These are phyloP conservation scores for Henckelia pumila DNA, from an alignment of 257 asterid species.

Conservation along the genomic window DNA sequence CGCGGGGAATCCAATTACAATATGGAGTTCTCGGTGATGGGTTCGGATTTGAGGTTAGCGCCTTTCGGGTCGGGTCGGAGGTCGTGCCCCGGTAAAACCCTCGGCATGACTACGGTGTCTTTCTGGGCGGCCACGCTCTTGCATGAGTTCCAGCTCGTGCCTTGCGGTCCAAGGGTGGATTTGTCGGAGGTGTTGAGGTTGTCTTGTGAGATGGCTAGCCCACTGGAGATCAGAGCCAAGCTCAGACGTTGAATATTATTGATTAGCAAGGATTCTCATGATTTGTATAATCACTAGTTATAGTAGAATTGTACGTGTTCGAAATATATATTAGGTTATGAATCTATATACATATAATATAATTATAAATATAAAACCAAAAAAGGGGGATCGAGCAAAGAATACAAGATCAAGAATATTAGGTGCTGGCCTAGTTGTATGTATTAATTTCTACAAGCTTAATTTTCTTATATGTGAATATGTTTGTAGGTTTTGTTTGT, in stretches of 20 bases:
- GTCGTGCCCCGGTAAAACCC: constrained; percentile 69
- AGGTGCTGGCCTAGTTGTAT: neutral
- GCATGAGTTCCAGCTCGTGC: constrained; percentile 45
- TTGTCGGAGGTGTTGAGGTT: constrained; percentile 49
- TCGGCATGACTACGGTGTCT: constrained; percentile 59
- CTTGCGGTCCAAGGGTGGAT: constrained; percentile 24
- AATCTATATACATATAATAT: too few relatives aligned
- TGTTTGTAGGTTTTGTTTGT: neutral
- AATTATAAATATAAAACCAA: too few relatives aligned
- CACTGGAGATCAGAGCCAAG: constrained; percentile 45
- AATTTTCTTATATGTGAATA: neutral
- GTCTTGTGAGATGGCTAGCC: constrained; percentile 75
- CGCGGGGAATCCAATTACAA: too few relatives aligned
- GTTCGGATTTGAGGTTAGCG: constrained; percentile 71
- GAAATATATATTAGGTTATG: too few relatives aligned
- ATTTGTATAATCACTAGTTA: neutral
- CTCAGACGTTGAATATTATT: constrained; percentile 34
- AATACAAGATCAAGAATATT: too few relatives aligned
- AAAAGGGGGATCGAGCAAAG: too few relatives aligned
- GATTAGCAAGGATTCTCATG: neutral
- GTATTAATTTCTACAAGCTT: neutral
- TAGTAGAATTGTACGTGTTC: too few relatives aligned
- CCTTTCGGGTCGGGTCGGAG: constrained; percentile 89
- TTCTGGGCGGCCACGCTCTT: constrained; percentile 70
- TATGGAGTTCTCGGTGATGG: constrained; percentile 40